Evolutionary conservation across 805 yeast species (phyloP), one percentile per base, ranked within the genome.

Genomic region (Candida awuae): DNA sequence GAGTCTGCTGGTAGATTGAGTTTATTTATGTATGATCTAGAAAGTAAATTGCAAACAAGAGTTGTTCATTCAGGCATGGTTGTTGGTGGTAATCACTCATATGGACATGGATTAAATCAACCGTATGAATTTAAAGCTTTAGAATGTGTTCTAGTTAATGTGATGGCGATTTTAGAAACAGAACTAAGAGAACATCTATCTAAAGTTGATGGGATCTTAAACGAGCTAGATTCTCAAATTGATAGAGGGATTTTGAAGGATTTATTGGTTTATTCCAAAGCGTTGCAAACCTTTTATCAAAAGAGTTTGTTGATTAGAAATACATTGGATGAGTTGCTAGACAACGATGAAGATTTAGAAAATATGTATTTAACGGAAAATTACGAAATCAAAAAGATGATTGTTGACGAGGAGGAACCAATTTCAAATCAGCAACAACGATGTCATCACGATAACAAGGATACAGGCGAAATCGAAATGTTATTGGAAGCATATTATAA

Each of bases 401-500:
- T 34, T 15, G 34, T 34, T 15, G 39, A 37, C 9, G 34, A 29
- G 14, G 22, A 7, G 4, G 33, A 23, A 6, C 25, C 16, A 18
- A 23, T 23, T 21, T 12, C 22, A 20, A 22, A 17, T 4, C 19
- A 12, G 9, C 26, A 30, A n/a, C 28, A 14, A 21, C 19, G 15
- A 22, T 22, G 23, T 12, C 30, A 13, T 16, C 9, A 8, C 12
- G 9, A 8, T 21, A 12, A 7, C 23, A 25, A 6, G 36, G 54
- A 61, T 44, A 58, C 65, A 1, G 84, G 80, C 8, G 95, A 88
- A 50, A 70, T 85, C 16, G 97, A 88, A 58, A 81, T 87, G 80
- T 66, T 88, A 35, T 57, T 88, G 16, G 97, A 88, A 54, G 76
- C 95, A 0, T 88, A 88, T 61, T 87, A 84, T 59, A 81, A 83